Conservation (phyloP, 352 stramenopile genomes). For the Blastocystis sp. region DNA sequence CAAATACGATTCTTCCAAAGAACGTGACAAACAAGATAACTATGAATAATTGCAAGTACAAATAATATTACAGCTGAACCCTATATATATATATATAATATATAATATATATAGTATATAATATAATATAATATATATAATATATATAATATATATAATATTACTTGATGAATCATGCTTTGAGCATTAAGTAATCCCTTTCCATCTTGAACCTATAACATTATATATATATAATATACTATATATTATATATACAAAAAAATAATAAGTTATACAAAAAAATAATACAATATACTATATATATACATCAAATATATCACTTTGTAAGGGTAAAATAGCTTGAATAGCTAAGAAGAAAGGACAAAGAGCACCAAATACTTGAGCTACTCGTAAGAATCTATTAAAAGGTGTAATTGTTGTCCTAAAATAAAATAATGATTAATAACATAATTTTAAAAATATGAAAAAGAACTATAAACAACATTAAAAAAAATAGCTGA, state of each 20-base stretch:
- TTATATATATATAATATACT: not conserved
- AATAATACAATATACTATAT: not conserved
- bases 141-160: too few relatives aligned
- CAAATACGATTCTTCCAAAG: too few relatives aligned
- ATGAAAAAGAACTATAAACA: too few relatives aligned
- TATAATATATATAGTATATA: too few relatives aligned
- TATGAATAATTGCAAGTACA: conserved; percentile 20
- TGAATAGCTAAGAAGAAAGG: conserved; percentile 30
- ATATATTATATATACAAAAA: too few relatives aligned
- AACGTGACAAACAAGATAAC: conserved; percentile 11
- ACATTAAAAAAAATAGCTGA: too few relatives aligned
- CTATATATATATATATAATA: not conserved
- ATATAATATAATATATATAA: too few relatives aligned
- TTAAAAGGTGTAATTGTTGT: not conserved
- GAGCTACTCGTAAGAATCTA: conserved; percentile 10
- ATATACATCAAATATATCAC: conserved; percentile 28
- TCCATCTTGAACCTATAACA: not conserved
- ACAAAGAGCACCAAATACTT: not conserved
- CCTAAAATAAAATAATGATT: not conserved
- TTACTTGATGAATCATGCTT: conserved; percentile 27
- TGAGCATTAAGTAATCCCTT: not conserved
- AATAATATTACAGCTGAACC: conserved; percentile 27
- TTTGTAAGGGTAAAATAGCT: conserved; percentile 25
- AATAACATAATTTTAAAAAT: too few relatives aligned
- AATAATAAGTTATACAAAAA: too few relatives aligned